Percentiles rank a stretch among this genome's conserved stretches.
Evolutionary conservation across 2,329 filamentous ascomycete species (phyloP).

Genomic region (Lasiodiplodia citricola): DNA sequence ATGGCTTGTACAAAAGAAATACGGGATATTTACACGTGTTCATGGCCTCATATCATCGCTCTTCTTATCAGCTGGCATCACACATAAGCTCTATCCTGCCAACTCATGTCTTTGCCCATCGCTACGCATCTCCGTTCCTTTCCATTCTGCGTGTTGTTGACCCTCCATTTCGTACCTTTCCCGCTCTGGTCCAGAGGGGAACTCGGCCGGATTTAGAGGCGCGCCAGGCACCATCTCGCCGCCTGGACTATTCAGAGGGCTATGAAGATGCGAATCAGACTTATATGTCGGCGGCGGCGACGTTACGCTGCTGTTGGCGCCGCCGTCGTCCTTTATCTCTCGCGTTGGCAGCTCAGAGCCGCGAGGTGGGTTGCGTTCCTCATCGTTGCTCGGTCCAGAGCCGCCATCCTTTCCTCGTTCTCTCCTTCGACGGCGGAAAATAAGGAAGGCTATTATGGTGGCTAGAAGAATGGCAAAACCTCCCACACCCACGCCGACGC

Average conservation of each 20-base stretch:
- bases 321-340: background rate
- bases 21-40: background rate
- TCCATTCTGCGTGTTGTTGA: background rate
- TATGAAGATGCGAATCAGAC: background rate
- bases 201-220: slow-evolving; percentile 13
- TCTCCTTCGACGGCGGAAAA: slow-evolving; percentile 24
- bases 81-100: background rate
- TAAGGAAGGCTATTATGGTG: slow-evolving; percentile 18
- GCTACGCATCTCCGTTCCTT: background rate
- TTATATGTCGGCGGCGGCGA: background rate
- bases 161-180: slow-evolving; percentile 18
- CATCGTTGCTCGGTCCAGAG: background rate
- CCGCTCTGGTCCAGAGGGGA: slow-evolving; percentile 2
- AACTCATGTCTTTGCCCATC: slow-evolving; percentile 16
- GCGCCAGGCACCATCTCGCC: slow-evolving; percentile 7
- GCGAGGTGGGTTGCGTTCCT: background rate
- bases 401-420: background rate
- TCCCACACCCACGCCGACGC: slow-evolving; percentile 32
- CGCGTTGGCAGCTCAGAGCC: background rate
- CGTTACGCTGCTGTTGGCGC: background rate
- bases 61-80: background rate
- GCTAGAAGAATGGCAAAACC: slow-evolving; percentile 29
- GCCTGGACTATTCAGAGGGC: background rate
- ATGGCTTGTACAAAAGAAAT: background rate
- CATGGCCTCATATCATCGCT: background rate